These are phyloP conservation scores for Lithospermum erythrorhizon DNA, from an alignment of 257 asterid species.

Conservation along the genomic window DNA sequence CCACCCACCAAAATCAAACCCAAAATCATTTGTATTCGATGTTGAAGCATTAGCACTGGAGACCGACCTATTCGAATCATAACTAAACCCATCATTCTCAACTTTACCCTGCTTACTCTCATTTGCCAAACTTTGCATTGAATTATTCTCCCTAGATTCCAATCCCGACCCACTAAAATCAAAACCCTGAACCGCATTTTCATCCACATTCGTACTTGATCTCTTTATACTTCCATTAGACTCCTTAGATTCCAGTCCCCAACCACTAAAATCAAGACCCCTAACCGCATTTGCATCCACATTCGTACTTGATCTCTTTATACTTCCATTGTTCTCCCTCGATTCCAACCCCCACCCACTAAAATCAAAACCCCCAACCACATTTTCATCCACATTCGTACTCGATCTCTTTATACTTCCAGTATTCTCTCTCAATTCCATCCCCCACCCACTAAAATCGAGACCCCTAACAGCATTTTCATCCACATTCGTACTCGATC, in stretches of 20 bases:
- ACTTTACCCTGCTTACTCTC: conserved; percentile 23
- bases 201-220: conserved; percentile 12
- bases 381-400: no score
- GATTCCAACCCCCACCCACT: no score
- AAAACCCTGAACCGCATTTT: conserved; percentile 5
- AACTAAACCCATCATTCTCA: conserved; percentile 19
- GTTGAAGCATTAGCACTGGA: conserved; percentile 12
- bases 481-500: conserved; percentile 9
- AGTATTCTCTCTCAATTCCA: background rate
- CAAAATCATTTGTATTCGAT: conserved; percentile 12
- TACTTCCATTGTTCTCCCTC: background rate
- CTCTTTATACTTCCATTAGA: conserved; percentile 18
- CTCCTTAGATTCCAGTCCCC: background rate
- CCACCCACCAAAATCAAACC: conserved; percentile 21
- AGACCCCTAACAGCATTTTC: conserved; percentile 7
- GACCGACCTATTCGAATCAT: conserved; percentile 17
- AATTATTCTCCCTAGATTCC: background rate
- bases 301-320: background rate
- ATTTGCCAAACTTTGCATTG: conserved; percentile 3
- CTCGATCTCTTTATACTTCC: background rate
- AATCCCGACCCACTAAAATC: conserved; percentile 14
- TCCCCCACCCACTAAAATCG: conserved; percentile 2
- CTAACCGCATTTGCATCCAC: background rate
- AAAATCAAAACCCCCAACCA: no score
- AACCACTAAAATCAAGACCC: conserved; percentile 9